phyloP scores from a whole-genome alignment of 495 filamentous ascomycete species.

The Aspergillus bridgeri region DNA sequence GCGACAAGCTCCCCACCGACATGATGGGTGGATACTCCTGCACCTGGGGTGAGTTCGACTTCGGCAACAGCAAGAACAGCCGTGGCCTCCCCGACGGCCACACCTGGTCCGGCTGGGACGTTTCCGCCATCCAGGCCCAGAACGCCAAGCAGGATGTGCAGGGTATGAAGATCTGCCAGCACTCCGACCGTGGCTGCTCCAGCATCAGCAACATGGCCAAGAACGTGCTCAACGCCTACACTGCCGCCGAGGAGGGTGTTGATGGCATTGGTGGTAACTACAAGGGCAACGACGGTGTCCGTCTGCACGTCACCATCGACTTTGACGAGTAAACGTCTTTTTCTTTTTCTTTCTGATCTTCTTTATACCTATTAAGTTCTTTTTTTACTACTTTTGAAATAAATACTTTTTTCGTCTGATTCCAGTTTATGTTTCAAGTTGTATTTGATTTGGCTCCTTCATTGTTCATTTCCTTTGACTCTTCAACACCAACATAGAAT shows the following conservation, averaged over 20 bases:
- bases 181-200: conserved; percentile 32
- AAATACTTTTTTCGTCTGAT: conserved; percentile 1
- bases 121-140: conserved; percentile 49
- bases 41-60: conserved; percentile 56
- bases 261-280: conserved; percentile 27
- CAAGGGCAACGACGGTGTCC: conserved; percentile 21
- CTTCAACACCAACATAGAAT: neutral
- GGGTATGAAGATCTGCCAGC: conserved; percentile 43
- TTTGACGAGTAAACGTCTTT: conserved; percentile 24
- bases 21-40: conserved; percentile 35
- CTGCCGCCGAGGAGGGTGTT: conserved; percentile 22
- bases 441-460: neutral
- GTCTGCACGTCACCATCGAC: conserved; percentile 36
- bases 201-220: conserved; percentile 25
- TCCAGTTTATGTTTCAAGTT: neutral
- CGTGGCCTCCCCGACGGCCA: neutral
- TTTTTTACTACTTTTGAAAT: neutral
- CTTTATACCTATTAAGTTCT: conserved; percentile 6
- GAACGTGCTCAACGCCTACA: conserved; percentile 38
- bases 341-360: conserved; percentile 13
- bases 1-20: conserved; percentile 26
- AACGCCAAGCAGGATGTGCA: conserved; percentile 26
- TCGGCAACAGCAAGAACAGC: conserved; percentile 46
- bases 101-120: conserved; percentile 49
- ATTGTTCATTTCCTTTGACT: neutral